A percentile compares a stretch with the other conserved stretches of the same genome.
Evolutionary conservation across 2,329 filamentous ascomycete genomes (phyloP).

Genomic region (Paracoccidioides brasiliensis): DNA sequence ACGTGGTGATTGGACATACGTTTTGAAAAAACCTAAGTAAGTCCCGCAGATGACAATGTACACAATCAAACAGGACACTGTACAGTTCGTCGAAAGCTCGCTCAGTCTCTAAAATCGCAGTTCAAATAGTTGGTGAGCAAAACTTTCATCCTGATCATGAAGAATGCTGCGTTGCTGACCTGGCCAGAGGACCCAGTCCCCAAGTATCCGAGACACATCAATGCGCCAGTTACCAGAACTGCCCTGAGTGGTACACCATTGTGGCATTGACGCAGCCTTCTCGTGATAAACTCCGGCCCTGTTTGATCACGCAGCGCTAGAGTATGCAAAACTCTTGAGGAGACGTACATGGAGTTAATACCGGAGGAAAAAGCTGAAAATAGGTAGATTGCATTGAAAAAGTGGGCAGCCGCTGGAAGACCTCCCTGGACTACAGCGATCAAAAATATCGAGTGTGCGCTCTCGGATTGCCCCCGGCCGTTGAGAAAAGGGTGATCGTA

Average conservation of each 20-base stretch:
- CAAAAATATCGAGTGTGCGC: slow-evolving; percentile 27
- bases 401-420: slow-evolving; percentile 25
- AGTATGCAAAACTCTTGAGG: slow-evolving; percentile 32
- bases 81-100: slow-evolving; percentile 27
- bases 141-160: background rate
- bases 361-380: slow-evolving; percentile 33
- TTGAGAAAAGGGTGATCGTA: slow-evolving; percentile 31
- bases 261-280: slow-evolving; percentile 23
- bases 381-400: slow-evolving; percentile 35
- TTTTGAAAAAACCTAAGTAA: slow-evolving; percentile 23
- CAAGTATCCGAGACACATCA: slow-evolving; percentile 31
- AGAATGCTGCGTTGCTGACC: slow-evolving; percentile 15
- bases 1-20: slow-evolving; percentile 15
- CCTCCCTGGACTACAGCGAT: slow-evolving; percentile 30
- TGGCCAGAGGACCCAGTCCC: slow-evolving; percentile 26
- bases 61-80: slow-evolving; percentile 30
- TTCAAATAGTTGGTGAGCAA: slow-evolving; percentile 6
- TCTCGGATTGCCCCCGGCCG: slow-evolving; percentile 25
- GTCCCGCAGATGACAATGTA: slow-evolving; percentile 30
- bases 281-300: slow-evolving; percentile 31
- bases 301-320: slow-evolving; percentile 27
- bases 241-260: slow-evolving; percentile 29
- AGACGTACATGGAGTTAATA: slow-evolving; percentile 32
- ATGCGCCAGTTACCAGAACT: slow-evolving; percentile 26
- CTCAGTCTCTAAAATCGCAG: slow-evolving; percentile 19